A percentile compares a stretch with the other conserved stretches of the same genome.
Conservation (phyloP, 371 early-diverging fungal genomes). For the Saksenaea oblongispora region DNA sequence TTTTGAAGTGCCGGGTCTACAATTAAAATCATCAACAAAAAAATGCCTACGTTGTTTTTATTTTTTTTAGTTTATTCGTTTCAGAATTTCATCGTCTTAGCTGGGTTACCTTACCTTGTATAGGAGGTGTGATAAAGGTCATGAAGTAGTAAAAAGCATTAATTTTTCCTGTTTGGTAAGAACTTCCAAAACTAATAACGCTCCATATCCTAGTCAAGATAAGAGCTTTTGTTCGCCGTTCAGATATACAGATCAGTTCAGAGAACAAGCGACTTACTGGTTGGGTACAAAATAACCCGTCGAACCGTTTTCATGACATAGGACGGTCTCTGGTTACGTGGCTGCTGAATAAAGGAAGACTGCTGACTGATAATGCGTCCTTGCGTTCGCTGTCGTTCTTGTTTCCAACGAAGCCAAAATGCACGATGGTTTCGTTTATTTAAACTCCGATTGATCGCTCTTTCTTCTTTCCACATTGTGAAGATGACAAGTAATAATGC, state of each 20-base stretch:
- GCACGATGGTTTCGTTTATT: neutral
- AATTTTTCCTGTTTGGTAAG: constrained; percentile 1
- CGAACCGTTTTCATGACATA: constrained; percentile 7
- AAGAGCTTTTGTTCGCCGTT: constrained; percentile 1
- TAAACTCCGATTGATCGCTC: constrained; percentile 8
- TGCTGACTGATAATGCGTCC: neutral
- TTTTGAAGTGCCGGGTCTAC: constrained; percentile 11
- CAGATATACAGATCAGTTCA: neutral
- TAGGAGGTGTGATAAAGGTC: constrained; percentile 6
- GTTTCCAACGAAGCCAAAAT: neutral
- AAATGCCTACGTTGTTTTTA: constrained; percentile 14
- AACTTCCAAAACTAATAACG: neutral
- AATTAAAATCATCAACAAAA: constrained; percentile 7
- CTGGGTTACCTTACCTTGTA: constrained; percentile 9
- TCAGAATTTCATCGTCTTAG: no score
- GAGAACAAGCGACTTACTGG: constrained; percentile 7
- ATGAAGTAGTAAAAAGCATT: constrained; percentile 11
- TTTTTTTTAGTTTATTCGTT: no score
- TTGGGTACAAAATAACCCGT: constrained; percentile 16
- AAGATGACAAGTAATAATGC: constrained; percentile 13
- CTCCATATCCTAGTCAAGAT: constrained; percentile 17
- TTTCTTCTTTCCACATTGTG: constrained; percentile 11
- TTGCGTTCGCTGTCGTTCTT: neutral
- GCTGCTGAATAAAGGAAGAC: neutral
- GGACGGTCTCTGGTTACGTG: constrained; percentile 3